These are phyloP conservation scores for Melastoma candidum DNA, from an alignment of 441 rosid genomes.

Conservation along the genomic window DNA sequence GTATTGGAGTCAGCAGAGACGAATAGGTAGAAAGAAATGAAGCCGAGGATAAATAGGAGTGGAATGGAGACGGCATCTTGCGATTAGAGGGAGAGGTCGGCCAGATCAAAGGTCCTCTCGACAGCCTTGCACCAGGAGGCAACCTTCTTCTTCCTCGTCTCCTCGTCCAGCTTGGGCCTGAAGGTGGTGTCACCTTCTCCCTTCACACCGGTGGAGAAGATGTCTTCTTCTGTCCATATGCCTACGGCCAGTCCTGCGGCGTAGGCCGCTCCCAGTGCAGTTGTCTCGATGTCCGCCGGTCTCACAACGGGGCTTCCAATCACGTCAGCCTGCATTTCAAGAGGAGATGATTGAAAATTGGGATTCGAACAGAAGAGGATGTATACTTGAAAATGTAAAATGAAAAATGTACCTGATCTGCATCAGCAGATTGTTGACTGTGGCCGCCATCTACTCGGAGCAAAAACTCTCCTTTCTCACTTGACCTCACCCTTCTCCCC, in stretches of 20 bases:
- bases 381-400: too few species aligned
- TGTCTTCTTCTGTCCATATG: conserved; percentile 60
- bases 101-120: conserved; percentile 60
- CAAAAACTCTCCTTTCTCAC: conserved; percentile 46
- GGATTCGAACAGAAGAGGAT: too few species aligned
- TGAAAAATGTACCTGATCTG: conserved; percentile 59
- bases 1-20: too few species aligned
- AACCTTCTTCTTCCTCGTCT: conserved; percentile 60
- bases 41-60: too few species aligned
- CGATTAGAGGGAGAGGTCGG: conserved; percentile 45
- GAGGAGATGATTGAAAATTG: not conserved
- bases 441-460: conserved; percentile 92
- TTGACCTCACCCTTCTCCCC: conserved; percentile 32
- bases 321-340: conserved; percentile 53
- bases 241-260: conserved; percentile 85
- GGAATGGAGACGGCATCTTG: too few species aligned
- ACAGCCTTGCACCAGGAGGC: conserved; percentile 88
- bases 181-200: conserved; percentile 33
- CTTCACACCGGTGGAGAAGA: conserved; percentile 47
- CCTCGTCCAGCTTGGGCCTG: conserved; percentile 36
- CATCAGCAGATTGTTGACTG: conserved; percentile 83
- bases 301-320: conserved; percentile 82
- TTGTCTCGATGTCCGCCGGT: conserved; percentile 77
- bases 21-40: too few species aligned
- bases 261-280: conserved; percentile 88